phyloP scores from a whole-genome alignment of 345 rosid species.

The Trapa incisa region DNA sequence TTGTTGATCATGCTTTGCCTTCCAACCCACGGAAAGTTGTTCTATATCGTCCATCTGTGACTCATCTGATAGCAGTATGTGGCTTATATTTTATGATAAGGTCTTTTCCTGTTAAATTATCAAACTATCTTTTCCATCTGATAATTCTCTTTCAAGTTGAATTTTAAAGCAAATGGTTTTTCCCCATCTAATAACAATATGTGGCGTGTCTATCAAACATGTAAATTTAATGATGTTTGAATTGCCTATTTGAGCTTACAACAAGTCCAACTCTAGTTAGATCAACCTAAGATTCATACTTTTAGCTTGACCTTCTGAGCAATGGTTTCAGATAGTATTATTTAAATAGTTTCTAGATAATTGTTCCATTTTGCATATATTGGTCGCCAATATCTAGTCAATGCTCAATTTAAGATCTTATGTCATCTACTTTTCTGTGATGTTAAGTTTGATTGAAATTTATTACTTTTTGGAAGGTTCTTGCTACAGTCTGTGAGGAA shows the following conservation, averaged over 20 bases:
- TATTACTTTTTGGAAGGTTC: constrained; percentile 37
- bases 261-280: not conserved
- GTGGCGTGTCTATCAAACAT: not conserved
- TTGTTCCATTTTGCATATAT: not conserved
- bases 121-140: not conserved
- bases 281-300: not conserved
- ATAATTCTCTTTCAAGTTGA: not conserved
- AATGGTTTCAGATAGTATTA: not conserved
- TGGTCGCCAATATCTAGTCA: not conserved
- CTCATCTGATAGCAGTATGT: constrained; percentile 88
- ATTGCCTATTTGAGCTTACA: not conserved
- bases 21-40: constrained; percentile 81
- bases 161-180: not conserved
- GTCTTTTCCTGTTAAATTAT: not conserved
- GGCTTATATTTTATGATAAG: not conserved
- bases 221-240: not conserved
- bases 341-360: not conserved
- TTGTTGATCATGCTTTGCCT: constrained; percentile 85
- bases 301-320: not conserved
- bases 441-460: constrained; percentile 4
- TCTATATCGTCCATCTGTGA: constrained; percentile 71
- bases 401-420: not conserved
- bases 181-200: not conserved
- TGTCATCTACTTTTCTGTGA: not conserved
- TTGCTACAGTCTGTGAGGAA: constrained; percentile 82